Conservation (phyloP, 805 yeast genomes). For the Saccharomycopsis guyanensis region DNA sequence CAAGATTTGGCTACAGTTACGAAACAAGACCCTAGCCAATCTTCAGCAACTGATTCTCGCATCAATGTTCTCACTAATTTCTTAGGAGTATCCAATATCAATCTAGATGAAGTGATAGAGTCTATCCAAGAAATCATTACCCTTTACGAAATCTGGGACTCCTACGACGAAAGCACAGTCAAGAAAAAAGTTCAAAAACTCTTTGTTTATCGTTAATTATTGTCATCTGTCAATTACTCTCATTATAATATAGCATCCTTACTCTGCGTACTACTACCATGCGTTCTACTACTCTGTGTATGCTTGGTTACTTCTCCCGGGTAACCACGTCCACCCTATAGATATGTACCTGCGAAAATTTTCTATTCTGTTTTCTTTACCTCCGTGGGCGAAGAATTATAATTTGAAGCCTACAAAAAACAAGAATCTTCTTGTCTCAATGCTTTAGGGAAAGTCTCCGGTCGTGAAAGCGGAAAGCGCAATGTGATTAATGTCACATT, state of each 20-base stretch:
- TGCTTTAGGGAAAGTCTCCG: slow-evolving; percentile 24
- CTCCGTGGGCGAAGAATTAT: slow-evolving; percentile 21
- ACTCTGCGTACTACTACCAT: no score
- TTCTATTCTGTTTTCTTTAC: slow-evolving; percentile 1
- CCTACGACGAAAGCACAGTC: slow-evolving; percentile 63
- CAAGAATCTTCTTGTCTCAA: neutral
- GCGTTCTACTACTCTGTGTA: no score
- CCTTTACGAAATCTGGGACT: slow-evolving; percentile 78
- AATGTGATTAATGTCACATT: slow-evolving; percentile 16
- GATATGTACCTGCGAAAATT: neutral
- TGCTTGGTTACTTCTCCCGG: no score
- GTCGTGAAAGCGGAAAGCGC: slow-evolving; percentile 22
- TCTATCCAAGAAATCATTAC: slow-evolving; percentile 79
- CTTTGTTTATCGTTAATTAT: slow-evolving; percentile 23
- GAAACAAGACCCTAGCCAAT: neutral
- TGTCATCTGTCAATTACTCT: no score
- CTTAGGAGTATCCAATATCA: slow-evolving; percentile 68
- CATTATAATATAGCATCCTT: no score
- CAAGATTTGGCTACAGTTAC: neutral
- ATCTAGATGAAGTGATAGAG: slow-evolving; percentile 69
- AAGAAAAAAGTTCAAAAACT: slow-evolving; percentile 39
- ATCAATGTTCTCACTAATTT: slow-evolving; percentile 55
- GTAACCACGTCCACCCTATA: neutral
- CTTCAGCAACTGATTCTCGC: slow-evolving; percentile 23
- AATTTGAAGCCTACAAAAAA: slow-evolving; percentile 22